Evolutionary conservation across 345 rosid genomes (phyloP).

Genomic region (Anacardium occidentale): DNA sequence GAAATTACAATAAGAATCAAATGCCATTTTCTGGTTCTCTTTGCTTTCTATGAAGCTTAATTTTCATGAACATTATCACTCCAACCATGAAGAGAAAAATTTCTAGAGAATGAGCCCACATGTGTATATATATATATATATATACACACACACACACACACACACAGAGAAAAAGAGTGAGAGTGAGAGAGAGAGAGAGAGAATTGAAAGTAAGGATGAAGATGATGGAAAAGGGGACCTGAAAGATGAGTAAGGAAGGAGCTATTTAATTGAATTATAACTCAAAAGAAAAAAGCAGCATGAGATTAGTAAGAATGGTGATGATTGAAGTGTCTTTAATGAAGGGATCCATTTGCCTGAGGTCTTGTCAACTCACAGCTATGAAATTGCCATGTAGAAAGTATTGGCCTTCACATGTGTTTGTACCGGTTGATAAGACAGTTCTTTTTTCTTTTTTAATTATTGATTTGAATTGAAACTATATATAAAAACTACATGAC

Average conservation of each 20-base stretch:
- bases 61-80: too few species aligned
- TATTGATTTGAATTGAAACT: background rate
- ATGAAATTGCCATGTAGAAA: background rate
- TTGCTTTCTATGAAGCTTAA: too few species aligned
- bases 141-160: too few species aligned
- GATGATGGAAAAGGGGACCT: too few species aligned
- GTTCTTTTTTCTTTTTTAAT: background rate
- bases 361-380: conserved; percentile 17
- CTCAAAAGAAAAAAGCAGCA: background rate
- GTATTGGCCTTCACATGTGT: conserved; percentile 11
- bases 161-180: too few species aligned
- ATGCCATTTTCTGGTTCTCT: too few species aligned
- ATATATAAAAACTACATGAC: too few species aligned
- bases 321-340: conserved; percentile 5
- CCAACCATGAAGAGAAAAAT: too few species aligned
- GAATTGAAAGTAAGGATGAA: background rate
- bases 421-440: conserved; percentile 7
- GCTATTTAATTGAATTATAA: background rate
- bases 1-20: too few species aligned
- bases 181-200: too few species aligned
- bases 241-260: background rate
- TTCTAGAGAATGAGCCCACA: too few species aligned
- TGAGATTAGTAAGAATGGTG: background rate
- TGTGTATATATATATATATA: too few species aligned
- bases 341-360: background rate